Conservation (phyloP, 148 eudicot species). For the Diospyros kaki region DNA sequence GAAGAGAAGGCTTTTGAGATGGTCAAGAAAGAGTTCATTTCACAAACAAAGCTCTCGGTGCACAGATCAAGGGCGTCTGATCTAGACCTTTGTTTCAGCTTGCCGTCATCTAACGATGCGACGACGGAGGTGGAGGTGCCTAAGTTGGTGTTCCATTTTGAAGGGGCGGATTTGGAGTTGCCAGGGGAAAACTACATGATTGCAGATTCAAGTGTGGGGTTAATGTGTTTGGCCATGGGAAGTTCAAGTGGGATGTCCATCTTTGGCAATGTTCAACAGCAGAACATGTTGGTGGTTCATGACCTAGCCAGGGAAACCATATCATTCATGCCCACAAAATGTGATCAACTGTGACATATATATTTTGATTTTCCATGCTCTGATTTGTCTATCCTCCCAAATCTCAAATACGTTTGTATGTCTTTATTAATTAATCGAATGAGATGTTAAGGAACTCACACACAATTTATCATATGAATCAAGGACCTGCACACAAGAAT, state of each 20-base stretch:
- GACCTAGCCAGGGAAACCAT: background rate
- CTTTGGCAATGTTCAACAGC: conserved; percentile 1
- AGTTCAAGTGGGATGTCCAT: background rate
- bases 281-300: background rate
- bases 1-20: conserved; percentile 43
- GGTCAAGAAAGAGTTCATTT: conserved; percentile 43
- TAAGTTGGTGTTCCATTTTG: conserved; percentile 33
- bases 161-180: background rate
- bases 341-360: background rate
- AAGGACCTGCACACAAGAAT: too few relatives aligned
- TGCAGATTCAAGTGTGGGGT: background rate
- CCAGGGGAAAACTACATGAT: conserved; percentile 1
- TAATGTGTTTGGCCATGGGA: background rate
- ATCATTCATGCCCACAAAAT: background rate
- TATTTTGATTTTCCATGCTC: too few relatives aligned
- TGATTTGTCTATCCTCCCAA: too few relatives aligned
- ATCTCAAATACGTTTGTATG: too few relatives aligned
- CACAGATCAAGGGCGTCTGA: conserved; percentile 48
- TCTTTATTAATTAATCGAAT: too few relatives aligned
- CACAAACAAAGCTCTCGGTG: conserved; percentile 45
- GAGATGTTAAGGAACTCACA: too few relatives aligned
- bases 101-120: conserved; percentile 26
- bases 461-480: too few relatives aligned
- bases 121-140: conserved; percentile 45
- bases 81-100: conserved; percentile 62